Conservation (phyloP, 331 rosid species). For the Prunus yedoensis region DNA sequence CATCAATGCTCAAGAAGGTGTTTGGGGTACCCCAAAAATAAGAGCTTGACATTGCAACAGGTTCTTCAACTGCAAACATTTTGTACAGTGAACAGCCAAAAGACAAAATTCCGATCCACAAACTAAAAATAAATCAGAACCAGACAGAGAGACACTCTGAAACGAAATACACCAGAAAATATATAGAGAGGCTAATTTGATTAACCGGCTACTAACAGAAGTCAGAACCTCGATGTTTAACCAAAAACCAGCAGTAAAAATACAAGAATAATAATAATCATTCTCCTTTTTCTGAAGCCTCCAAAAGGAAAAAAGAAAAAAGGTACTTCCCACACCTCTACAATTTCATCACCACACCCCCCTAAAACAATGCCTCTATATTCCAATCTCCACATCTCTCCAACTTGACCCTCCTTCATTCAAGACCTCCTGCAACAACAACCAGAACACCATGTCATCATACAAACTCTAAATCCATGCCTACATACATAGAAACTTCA, state of each 20-base stretch:
- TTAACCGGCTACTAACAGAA: constrained; percentile 26
- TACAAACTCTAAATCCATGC: not conserved
- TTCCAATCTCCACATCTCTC: constrained; percentile 49
- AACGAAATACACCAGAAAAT: constrained; percentile 1
- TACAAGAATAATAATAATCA: not conserved
- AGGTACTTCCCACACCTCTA: constrained; percentile 34
- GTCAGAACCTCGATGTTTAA: not conserved
- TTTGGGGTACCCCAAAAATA: not conserved
- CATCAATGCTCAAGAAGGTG: constrained; percentile 1
- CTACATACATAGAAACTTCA: not conserved
- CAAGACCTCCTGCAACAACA: constrained; percentile 46
- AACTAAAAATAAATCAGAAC: constrained; percentile 19
- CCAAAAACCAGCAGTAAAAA: constrained; percentile 11
- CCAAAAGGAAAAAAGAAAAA: constrained; percentile 10
- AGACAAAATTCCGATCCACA: constrained; percentile 27
- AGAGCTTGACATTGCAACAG: constrained; percentile 5
- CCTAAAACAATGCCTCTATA: constrained; percentile 19
- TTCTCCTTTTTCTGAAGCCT: not conserved
- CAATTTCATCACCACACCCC: constrained; percentile 29
- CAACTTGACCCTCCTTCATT: constrained; percentile 59
- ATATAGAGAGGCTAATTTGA: constrained; percentile 14
- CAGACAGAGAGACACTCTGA: not conserved
- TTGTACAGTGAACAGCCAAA: constrained; percentile 58
- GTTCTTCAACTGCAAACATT: constrained; percentile 41
- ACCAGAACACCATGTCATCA: not conserved